Percentiles rank a stretch among this genome's conserved stretches.
phyloP scores from a whole-genome alignment of 1,139 yeast species.

The Schizosaccharomyces versatilis region DNA sequence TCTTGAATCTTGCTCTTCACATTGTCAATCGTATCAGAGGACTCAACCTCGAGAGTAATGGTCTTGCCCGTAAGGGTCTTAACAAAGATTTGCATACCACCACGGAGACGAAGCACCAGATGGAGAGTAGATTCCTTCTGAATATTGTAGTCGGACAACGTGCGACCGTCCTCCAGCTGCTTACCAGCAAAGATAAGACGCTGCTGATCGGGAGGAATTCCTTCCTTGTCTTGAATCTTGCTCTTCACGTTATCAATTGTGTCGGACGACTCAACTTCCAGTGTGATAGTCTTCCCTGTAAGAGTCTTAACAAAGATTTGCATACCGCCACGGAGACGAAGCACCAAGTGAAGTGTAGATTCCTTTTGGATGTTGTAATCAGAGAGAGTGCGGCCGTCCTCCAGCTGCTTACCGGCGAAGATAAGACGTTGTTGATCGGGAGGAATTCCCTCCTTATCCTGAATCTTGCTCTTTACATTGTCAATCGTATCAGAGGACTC shows the following conservation, averaged over 20 bases:
- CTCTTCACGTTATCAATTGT: conserved; percentile 84
- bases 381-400: conserved; percentile 83
- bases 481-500: conserved; percentile 87
- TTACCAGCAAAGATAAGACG: conserved; percentile 99
- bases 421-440: conserved; percentile 87
- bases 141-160: conserved; percentile 97
- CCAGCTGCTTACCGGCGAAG: conserved; percentile 85
- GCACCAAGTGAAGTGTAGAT: conserved; percentile 91
- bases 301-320: conserved; percentile 72
- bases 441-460: conserved; percentile 87
- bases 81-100: conserved; percentile 57
- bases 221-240: conserved; percentile 90
- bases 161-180: conserved; percentile 95
- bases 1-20: conserved; percentile 85
- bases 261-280: conserved; percentile 84
- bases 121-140: conserved; percentile 98
- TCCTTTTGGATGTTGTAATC: conserved; percentile 99
- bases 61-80: conserved; percentile 77
- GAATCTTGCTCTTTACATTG: conserved; percentile 81
- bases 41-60: conserved; percentile 81
- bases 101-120: conserved; percentile 61
- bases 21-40: conserved; percentile 82
- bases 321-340: conserved; percentile 44
- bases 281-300: conserved; percentile 78
- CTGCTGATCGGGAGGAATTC: conserved; percentile 98